Conservation (phyloP, 352 stramenopile species). For the Globisporangium alternatum region DNA sequence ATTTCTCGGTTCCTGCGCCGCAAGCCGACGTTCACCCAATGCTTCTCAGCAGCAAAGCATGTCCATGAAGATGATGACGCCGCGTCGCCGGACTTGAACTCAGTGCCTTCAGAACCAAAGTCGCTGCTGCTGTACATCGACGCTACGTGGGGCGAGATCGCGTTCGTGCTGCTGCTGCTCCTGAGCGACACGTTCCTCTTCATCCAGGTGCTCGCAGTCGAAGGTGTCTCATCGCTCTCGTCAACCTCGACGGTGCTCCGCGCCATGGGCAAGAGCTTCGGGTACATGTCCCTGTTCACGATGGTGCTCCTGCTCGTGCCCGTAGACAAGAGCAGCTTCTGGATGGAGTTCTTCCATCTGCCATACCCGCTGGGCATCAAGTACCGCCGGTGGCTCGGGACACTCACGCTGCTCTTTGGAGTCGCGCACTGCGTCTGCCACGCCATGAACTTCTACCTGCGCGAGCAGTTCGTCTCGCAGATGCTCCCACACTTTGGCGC, state of each 20-base stretch:
- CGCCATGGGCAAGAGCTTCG: constrained; percentile 25
- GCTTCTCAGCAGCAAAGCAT: background rate
- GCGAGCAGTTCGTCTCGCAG: constrained; percentile 11
- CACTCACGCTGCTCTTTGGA: constrained; percentile 11
- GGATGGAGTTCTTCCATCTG: constrained; percentile 27
- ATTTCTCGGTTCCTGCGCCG: constrained; percentile 16
- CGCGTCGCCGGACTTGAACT: background rate
- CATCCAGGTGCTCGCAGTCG: constrained; percentile 14
- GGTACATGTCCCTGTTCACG: constrained; percentile 27
- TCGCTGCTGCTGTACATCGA: constrained; percentile 23
- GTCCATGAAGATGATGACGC: background rate
- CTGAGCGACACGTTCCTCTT: constrained; percentile 21
- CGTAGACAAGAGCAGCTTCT: constrained; percentile 19
- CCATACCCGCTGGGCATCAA: constrained; percentile 17
- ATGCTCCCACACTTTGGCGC: constrained; percentile 26
- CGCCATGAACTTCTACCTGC: constrained; percentile 18
- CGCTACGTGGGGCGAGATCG: constrained; percentile 20
- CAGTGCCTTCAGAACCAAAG: background rate
- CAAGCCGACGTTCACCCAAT: constrained; percentile 18
- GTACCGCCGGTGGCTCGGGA: constrained; percentile 28
- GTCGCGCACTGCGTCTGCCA: constrained; percentile 27
- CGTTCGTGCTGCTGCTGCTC: constrained; percentile 22
- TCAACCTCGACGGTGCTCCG: constrained; percentile 14
- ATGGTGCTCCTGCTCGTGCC: constrained; percentile 24
- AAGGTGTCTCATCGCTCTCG: constrained; percentile 11